phyloP scores from a whole-genome alignment of 805 yeast species.

The Saturnispora gosingensis region DNA sequence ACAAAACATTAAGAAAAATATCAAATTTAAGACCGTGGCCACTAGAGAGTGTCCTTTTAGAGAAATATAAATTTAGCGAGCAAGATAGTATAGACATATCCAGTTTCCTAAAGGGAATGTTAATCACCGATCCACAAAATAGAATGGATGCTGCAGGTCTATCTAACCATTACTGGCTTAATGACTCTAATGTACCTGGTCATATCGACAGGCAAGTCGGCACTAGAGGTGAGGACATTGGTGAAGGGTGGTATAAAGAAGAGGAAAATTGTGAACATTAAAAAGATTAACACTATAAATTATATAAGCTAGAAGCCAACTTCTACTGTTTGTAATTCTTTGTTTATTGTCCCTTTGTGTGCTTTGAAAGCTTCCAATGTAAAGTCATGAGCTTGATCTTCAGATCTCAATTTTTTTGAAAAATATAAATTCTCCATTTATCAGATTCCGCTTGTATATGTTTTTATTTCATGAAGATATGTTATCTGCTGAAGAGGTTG shows the following conservation, averaged over 20 bases:
- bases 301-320: too few species aligned
- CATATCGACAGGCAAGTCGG: conserved; percentile 70
- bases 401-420: background rate
- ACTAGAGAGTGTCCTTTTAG: conserved; percentile 65
- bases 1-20: conserved; percentile 56
- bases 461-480: background rate
- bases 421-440: too few species aligned
- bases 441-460: too few species aligned
- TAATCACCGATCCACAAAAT: conserved; percentile 62
- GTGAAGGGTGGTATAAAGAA: conserved; percentile 80
- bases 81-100: conserved; percentile 64
- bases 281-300: background rate
- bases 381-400: background rate
- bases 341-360: background rate
- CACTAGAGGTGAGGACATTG: conserved; percentile 75
- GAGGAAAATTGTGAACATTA: conserved; percentile 20
- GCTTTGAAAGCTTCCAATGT: background rate
- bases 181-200: conserved; percentile 71
- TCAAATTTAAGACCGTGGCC: conserved; percentile 85
- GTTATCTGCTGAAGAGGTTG: background rate
- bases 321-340: background rate
- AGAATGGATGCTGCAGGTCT: conserved; percentile 96
- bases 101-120: conserved; percentile 78
- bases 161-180: conserved; percentile 78
- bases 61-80: conserved; percentile 70